A percentile compares a stretch with the other conserved stretches of the same genome.
Evolutionary conservation across 768 basidiomycete genomes (phyloP).

Genomic region (Postia placenta): DNA sequence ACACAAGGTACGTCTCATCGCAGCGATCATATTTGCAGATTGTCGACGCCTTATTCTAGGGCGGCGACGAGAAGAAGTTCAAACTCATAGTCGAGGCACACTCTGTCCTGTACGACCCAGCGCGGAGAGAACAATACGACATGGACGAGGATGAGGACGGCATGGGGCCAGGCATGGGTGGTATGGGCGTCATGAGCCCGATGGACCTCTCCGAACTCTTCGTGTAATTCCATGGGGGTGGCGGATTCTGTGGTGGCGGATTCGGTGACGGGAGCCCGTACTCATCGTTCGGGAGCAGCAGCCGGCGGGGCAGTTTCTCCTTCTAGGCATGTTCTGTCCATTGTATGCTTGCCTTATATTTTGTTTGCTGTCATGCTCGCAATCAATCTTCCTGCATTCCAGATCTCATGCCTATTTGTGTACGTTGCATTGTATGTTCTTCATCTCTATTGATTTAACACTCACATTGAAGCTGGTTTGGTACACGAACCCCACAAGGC

Average conservation of each 20-base stretch:
- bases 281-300: not conserved
- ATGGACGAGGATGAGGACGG: constrained; percentile 80
- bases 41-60: constrained; percentile 33
- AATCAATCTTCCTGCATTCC: too few relatives aligned
- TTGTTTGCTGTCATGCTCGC: too few relatives aligned
- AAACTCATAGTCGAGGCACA: constrained; percentile 84
- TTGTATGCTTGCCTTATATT: too few relatives aligned
- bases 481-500: too few relatives aligned
- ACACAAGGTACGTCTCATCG: constrained; percentile 52
- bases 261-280: constrained; percentile 18
- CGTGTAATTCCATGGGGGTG: constrained; percentile 50
- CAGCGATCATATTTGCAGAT: not conserved
- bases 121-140: constrained; percentile 69
- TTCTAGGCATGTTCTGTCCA: too few relatives aligned
- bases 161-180: constrained; percentile 25
- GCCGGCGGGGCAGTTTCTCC: not conserved
- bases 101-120: constrained; percentile 74
- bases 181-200: constrained; percentile 29
- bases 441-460: too few relatives aligned
- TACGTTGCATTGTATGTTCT: too few relatives aligned
- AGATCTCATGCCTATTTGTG: too few relatives aligned
- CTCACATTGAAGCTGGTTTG: too few relatives aligned
- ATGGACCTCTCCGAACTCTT: constrained; percentile 61
- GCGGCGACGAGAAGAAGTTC: constrained; percentile 95
- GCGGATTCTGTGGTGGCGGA: constrained; percentile 23